phyloP scores from a whole-genome alignment of 2,329 filamentous ascomycete genomes.

The Epichloe gansuensis region DNA sequence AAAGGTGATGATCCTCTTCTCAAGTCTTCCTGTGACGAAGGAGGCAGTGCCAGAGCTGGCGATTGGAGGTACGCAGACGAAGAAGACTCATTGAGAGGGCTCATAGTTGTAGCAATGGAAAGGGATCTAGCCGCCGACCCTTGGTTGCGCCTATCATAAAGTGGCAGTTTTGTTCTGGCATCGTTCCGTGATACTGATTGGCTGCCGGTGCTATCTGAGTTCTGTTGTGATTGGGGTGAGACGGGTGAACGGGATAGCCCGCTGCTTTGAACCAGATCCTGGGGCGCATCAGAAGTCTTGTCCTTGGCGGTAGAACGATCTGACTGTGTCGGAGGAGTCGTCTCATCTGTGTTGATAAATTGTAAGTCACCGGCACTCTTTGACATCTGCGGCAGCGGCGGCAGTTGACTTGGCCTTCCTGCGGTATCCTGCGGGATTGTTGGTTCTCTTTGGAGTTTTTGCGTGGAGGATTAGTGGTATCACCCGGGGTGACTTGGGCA shows the following conservation, averaged over 20 bases:
- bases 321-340: neutral
- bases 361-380: neutral
- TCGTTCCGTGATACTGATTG: neutral
- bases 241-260: neutral
- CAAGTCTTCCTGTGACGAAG: slow-evolving; percentile 14
- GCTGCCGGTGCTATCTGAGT: neutral
- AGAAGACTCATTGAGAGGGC: slow-evolving; percentile 5
- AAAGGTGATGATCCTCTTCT: slow-evolving; percentile 40
- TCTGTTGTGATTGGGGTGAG: neutral
- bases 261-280: neutral
- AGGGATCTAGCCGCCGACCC: slow-evolving; percentile 9
- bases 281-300: neutral
- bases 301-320: neutral
- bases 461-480: neutral
- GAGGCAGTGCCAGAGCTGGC: slow-evolving; percentile 1
- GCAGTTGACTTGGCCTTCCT: neutral
- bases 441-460: neutral
- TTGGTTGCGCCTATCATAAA: neutral
- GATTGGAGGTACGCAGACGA: slow-evolving; percentile 3
- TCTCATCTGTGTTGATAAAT: neutral
- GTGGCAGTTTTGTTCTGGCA: neutral
- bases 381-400: neutral
- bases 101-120: slow-evolving; percentile 16
- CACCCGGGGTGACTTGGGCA: neutral
- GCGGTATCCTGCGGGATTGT: neutral